Evolutionary conservation across 129 eudicot genomes (phyloP), one percentile per base, ranked within the genome.

Genomic region (Lactuca saligna): DNA sequence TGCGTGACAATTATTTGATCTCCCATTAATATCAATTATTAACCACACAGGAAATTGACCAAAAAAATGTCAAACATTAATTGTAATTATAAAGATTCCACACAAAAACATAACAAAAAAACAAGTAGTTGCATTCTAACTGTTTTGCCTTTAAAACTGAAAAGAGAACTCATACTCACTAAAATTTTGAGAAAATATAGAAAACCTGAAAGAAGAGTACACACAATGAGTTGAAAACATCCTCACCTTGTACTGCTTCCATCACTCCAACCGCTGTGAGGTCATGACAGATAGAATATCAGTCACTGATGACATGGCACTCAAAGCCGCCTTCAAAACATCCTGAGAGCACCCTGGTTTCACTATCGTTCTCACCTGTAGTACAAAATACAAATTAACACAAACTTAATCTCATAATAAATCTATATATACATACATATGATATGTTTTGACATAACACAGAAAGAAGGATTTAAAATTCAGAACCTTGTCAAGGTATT

Each of bases 311-410:
- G 96, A 62, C 98, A 92, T 88, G 75, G 96, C 88, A 65, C 91
- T 84, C 81, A 92, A 73, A 15, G 98, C 98, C 5, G 87, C 98
- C 76, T 85, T 89, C 68, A 92, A 75, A 46, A 92, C 90, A 34
- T 92, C 96, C 67, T 88, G 96, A 37, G 98, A 84, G 69, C 98
- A 92, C n/a, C 98, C 98, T 12, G 98, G 98, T 75, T 89, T 92
- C 78, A 88, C 96, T 34, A 92, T 88, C 4, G 85, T 77, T 56
- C 89, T 83, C 58, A 92, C 98, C 98, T 91, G 84, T 42, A 25
- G 29, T 25, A 25, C 29, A 20, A 20, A 20, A 20, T 20, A 67
- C 2, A 71, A 61, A 35, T 69, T 5, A 5, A 63, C 3, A 62
- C 13, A 8, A 63, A 13, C 41, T 35, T 25, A 70, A 5, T 7